Evolutionary conservation across 805 yeast genomes (phyloP).

Genomic region (Diddensiella santjacobensis): DNA sequence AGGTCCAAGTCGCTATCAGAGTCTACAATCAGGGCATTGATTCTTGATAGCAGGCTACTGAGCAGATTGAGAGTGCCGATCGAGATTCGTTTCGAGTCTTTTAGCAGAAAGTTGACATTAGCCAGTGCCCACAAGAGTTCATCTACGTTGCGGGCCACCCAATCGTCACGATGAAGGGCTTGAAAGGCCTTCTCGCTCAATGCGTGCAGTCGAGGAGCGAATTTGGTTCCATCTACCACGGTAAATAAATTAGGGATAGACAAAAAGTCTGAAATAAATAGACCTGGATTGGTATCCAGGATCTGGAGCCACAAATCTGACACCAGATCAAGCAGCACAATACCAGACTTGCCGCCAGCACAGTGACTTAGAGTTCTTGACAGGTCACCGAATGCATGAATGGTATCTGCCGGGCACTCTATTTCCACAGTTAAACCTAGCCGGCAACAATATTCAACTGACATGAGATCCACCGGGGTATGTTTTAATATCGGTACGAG

Average conservation of each 20-base stretch:
- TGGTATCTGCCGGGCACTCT: neutral
- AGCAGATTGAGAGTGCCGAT: neutral
- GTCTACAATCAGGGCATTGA: neutral
- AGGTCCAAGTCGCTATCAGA: neutral
- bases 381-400: neutral
- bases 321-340: neutral
- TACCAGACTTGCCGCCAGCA: neutral
- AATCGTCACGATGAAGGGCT: neutral
- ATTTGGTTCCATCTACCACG: neutral
- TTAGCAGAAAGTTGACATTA: neutral
- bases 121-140: neutral
- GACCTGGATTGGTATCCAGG: neutral
- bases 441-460: neutral
- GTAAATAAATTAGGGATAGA: slow-evolving; percentile 4
- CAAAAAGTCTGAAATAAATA: neutral
- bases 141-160: no score
- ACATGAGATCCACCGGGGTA: neutral
- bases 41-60: neutral
- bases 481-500: neutral
- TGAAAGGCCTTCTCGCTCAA: neutral
- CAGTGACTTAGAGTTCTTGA: neutral
- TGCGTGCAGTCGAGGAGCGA: neutral
- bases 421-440: neutral
- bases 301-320: neutral
- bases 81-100: neutral